These are phyloP conservation scores for Russula ochroleuca DNA, from an alignment of 768 basidiomycete genomes.

Conservation along the genomic window DNA sequence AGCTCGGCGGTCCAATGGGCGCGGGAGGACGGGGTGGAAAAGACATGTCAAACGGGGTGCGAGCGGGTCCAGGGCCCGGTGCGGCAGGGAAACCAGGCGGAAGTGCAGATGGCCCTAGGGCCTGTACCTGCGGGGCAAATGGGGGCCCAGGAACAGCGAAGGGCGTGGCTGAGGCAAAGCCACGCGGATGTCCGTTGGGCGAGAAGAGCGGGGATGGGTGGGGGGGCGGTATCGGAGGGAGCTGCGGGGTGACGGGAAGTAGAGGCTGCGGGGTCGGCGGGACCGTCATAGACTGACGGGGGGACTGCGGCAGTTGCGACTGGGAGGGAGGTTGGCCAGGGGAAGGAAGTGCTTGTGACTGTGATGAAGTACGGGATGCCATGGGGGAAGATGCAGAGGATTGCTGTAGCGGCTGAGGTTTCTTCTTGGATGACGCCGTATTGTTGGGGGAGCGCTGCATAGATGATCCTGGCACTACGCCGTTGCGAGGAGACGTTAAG, in stretches of 20 bases:
- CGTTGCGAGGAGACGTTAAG: slow-evolving; percentile 49
- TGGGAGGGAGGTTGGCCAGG: slow-evolving; percentile 28
- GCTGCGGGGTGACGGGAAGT: slow-evolving; percentile 41
- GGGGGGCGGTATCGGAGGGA: slow-evolving; percentile 18
- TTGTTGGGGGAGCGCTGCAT: slow-evolving; percentile 47
- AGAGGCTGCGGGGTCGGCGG: slow-evolving; percentile 50
- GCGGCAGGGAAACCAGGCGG: slow-evolving; percentile 49
- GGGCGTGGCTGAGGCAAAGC: slow-evolving; percentile 45
- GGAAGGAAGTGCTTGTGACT: slow-evolving; percentile 36
- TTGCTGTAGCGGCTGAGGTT: slow-evolving; percentile 33
- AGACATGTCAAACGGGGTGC: slow-evolving; percentile 48
- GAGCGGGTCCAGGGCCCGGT: slow-evolving; percentile 25
- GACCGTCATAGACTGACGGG: slow-evolving; percentile 42
- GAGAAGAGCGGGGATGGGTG: slow-evolving; percentile 39
- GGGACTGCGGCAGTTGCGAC: slow-evolving; percentile 37
- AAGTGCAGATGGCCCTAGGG: slow-evolving; percentile 52
- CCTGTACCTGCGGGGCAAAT: slow-evolving; percentile 39
- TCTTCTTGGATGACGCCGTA: slow-evolving; percentile 57
- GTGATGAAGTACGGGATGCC: slow-evolving; percentile 36
- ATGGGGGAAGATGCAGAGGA: slow-evolving; percentile 26
- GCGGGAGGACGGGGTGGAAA: slow-evolving; percentile 44
- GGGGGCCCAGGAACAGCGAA: slow-evolving; percentile 43
- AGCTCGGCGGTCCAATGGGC: slow-evolving; percentile 53
- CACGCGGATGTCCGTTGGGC: slow-evolving; percentile 40
- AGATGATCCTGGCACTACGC: slow-evolving; percentile 44